These are phyloP conservation scores for Gynochthodes officinalis DNA, from an alignment of 257 asterid genomes.

Conservation along the genomic window DNA sequence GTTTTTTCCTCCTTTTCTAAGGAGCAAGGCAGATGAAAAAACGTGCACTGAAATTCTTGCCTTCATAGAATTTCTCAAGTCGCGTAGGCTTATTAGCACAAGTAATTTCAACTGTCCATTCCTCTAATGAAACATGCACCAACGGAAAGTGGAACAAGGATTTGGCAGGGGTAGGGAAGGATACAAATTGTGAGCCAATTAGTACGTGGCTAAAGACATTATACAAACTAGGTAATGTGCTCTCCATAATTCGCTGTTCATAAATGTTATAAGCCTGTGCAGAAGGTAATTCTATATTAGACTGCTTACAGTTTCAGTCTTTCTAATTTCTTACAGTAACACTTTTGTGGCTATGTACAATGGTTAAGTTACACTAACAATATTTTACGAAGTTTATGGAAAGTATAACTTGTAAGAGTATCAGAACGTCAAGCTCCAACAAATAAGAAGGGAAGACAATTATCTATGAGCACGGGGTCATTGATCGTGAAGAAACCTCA, in stretches of 20 bases:
- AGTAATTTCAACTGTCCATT: constrained; percentile 40
- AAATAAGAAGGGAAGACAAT: background rate
- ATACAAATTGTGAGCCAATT: background rate
- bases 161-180: background rate
- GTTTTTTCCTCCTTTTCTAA: constrained; percentile 50
- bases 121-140: background rate
- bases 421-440: background rate
- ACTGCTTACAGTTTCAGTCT: background rate
- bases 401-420: background rate
- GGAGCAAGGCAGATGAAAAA: constrained; percentile 34
- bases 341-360: background rate
- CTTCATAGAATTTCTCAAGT: constrained; percentile 36
- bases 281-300: background rate
- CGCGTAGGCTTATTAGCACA: constrained; percentile 34
- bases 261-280: no score
- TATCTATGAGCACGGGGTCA: constrained; percentile 17
- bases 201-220: background rate
- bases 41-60: constrained; percentile 47
- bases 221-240: background rate
- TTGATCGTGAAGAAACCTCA: constrained; percentile 82
- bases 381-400: background rate
- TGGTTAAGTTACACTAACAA: background rate
- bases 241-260: background rate
- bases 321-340: background rate
- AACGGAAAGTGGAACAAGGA: background rate